Conservation (phyloP, 1,139 yeast genomes). For the Taphrina flavorubra region DNA sequence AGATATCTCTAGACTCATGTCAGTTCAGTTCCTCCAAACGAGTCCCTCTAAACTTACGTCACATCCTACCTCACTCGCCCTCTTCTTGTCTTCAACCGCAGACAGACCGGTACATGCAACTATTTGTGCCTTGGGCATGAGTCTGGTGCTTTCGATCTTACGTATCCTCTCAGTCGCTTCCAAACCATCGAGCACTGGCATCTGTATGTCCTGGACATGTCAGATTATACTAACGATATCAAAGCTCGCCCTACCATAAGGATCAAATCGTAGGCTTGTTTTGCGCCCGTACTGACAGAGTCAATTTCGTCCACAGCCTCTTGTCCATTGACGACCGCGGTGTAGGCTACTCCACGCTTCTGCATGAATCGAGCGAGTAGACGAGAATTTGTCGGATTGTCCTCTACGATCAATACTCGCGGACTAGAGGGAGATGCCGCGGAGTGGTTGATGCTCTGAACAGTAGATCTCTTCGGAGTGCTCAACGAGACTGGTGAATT, state of each 20-base stretch:
- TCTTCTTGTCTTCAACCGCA: constrained; percentile 4
- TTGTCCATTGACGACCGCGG: constrained; percentile 22
- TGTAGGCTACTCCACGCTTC: constrained; percentile 12
- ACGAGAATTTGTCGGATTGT: constrained; percentile 24
- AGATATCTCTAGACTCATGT: neutral
- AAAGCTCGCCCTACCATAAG: constrained; percentile 11
- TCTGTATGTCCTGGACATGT: constrained; percentile 18
- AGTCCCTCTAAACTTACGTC: constrained; percentile 2
- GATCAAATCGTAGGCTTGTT: constrained; percentile 13
- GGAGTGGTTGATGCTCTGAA: no score
- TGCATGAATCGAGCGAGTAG: constrained; percentile 15
- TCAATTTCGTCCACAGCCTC: constrained; percentile 17
- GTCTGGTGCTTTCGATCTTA: neutral
- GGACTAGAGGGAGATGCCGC: constrained; percentile 4
- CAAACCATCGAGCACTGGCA: constrained; percentile 23
- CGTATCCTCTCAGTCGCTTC: constrained; percentile 15
- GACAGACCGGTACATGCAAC: constrained; percentile 26
- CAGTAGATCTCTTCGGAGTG: neutral
- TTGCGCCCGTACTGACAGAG: neutral
- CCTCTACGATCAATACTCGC: constrained; percentile 17
- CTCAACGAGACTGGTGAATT: neutral
- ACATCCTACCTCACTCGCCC: constrained; percentile 14
- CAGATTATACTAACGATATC: no score
- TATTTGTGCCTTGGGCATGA: constrained; percentile 2
- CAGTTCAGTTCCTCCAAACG: neutral